phyloP scores from a whole-genome alignment of 805 yeast genomes.

The Candida nemodendra region DNA sequence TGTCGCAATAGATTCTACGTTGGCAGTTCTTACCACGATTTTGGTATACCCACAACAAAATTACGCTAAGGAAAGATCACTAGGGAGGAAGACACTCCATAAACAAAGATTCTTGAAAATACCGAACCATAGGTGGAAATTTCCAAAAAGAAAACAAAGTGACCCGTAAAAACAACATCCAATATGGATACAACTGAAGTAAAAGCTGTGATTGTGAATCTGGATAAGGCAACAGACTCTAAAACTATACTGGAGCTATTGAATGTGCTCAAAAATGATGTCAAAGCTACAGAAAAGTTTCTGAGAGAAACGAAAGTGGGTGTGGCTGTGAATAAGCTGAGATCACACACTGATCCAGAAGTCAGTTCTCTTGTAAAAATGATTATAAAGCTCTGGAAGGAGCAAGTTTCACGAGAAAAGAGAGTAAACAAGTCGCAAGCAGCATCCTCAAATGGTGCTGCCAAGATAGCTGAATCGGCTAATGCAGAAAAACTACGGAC shows the following conservation, averaged over 20 bases:
- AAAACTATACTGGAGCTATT: slow-evolving; percentile 66
- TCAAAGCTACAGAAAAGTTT: slow-evolving; percentile 80
- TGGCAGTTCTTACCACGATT: too few relatives aligned
- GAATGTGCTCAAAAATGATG: slow-evolving; percentile 62
- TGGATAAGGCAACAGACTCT: slow-evolving; percentile 71
- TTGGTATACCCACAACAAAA: too few relatives aligned
- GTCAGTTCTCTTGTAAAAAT: slow-evolving; percentile 71
- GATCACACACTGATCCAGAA: slow-evolving; percentile 65
- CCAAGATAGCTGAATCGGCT: slow-evolving; percentile 13
- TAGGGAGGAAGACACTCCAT: too few relatives aligned
- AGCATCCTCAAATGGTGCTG: slow-evolving; percentile 12
- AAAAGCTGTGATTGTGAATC: slow-evolving; percentile 60
- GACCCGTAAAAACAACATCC: too few relatives aligned
- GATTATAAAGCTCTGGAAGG: slow-evolving; percentile 88
- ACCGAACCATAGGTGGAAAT: background rate
- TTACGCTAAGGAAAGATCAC: too few relatives aligned
- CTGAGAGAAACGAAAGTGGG: slow-evolving; percentile 96
- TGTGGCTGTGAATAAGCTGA: slow-evolving; percentile 87
- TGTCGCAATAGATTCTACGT: too few relatives aligned
- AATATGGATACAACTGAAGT: slow-evolving; percentile 74
- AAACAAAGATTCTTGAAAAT: background rate
- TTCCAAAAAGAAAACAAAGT: too few relatives aligned
- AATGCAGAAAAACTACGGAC: slow-evolving; percentile 18
- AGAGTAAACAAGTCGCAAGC: slow-evolving; percentile 21
- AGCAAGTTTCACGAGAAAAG: slow-evolving; percentile 72